phyloP scores from a whole-genome alignment of 805 yeast species.

The Sugiyamaella mastotermitis region DNA sequence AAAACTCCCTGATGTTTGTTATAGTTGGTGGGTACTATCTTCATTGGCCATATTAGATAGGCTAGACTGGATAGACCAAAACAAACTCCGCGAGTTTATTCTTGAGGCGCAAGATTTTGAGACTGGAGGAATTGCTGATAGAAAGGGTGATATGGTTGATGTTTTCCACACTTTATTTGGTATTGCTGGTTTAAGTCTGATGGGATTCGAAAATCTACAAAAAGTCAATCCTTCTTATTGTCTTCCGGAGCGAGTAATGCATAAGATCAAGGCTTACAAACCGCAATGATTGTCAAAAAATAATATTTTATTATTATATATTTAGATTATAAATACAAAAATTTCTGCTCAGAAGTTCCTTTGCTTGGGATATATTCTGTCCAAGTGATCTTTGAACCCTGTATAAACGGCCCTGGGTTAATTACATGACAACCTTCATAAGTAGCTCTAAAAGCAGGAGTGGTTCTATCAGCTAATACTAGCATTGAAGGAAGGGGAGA shows the following conservation, averaged over 20 bases:
- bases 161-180: constrained; percentile 92
- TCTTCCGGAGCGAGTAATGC: constrained; percentile 52
- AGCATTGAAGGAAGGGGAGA: constrained; percentile 69
- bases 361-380: constrained; percentile 65
- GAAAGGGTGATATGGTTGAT: constrained; percentile 87
- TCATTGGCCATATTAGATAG: constrained; percentile 61
- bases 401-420: constrained; percentile 58
- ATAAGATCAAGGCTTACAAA: constrained; percentile 16
- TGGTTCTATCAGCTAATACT: constrained; percentile 63
- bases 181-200: constrained; percentile 74
- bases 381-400: constrained; percentile 48
- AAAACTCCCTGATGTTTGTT: constrained; percentile 94
- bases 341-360: constrained; percentile 36
- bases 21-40: constrained; percentile 95
- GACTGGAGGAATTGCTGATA: constrained; percentile 86
- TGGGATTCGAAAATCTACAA: constrained; percentile 55
- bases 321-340: constrained; percentile 17
- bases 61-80: constrained; percentile 71
- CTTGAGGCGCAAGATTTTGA: constrained; percentile 68
- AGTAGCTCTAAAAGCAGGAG: constrained; percentile 65
- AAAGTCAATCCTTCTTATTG: constrained; percentile 83
- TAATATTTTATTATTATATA: background rate
- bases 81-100: constrained; percentile 59
- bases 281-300: background rate
- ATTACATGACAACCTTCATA: constrained; percentile 78